Evolutionary conservation across 2,329 filamentous ascomycete genomes (phyloP), one percentile per base, ranked within the genome.

Genomic region (Dactylellina haptotyla): DNA sequence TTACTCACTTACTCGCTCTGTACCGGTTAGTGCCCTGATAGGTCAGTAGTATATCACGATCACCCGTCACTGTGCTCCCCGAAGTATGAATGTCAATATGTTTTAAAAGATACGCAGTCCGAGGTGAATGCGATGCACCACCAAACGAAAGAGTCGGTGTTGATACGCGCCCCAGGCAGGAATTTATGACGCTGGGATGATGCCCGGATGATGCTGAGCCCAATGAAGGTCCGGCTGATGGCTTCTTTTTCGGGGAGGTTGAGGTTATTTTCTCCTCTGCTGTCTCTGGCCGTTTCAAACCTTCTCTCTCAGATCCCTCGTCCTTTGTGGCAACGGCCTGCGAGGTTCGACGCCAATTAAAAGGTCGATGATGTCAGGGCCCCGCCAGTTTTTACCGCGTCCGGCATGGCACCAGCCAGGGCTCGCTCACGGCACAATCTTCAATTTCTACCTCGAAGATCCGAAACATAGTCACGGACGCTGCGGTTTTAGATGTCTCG

Each of bases 161-260:
- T 46, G 43, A 3, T 46, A 18, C 4, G 16, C 1, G 8, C 10
- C 9, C 16, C 23, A 37, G 8, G 50, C 14, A 20, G 16, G 26
- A 3, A 20, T 26, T 20, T 51, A 63, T 63, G 58, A 63, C 58
- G 58, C 43, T 34, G 58, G 23, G 25, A 63, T 63, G 58, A 63
- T 63, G 58, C 26, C 26, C 43, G 20, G 43, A 62, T 62, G 57
- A 62, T 62, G 57, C 57, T 34, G 28, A 39, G n/a, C 23, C 9
- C 34, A 23, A 39, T 39, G n/a, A 46, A 12, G 2, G 16, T 32
- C 39, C 23, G 25, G 56, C 56, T 46, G 56, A 61, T 48, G 26
- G 39, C 56, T 63, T 30, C 58, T 53, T 26, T 5, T 63, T 53
- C 18, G 45, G 45, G 34, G 45, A 53, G 20, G 58, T 63, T 62